Conservation (phyloP, 352 stramenopile genomes). For the Phytophthora gonapodyides region DNA sequence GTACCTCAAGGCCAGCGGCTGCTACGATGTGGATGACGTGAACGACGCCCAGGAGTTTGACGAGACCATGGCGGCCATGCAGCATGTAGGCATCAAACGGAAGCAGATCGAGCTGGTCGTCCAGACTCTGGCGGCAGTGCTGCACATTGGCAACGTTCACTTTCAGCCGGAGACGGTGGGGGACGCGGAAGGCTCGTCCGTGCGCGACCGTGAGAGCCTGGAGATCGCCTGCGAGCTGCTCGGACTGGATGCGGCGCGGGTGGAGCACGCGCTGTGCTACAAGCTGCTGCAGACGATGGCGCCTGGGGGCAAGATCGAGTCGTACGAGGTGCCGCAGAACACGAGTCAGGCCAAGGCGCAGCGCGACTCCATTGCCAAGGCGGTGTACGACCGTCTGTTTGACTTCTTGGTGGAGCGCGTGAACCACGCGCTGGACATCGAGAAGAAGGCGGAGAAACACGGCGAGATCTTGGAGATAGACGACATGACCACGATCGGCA, state of each 20-base stretch:
- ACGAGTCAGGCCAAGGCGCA: conserved; percentile 88
- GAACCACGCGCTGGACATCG: conserved; percentile 85
- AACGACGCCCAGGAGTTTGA: conserved; percentile 92
- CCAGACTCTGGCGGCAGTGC: conserved; percentile 76
- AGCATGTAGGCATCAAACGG: conserved; percentile 87
- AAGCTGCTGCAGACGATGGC: conserved; percentile 90
- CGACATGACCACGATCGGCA: conserved; percentile 87
- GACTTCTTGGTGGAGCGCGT: conserved; percentile 95
- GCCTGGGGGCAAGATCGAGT: conserved; percentile 80
- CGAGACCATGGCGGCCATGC: conserved; percentile 86
- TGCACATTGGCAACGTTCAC: conserved; percentile 82
- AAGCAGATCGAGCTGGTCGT: conserved; percentile 91
- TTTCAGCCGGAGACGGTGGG: conserved; percentile 66
- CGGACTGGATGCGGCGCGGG: conserved; percentile 57
- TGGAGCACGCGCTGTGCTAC: conserved; percentile 83
- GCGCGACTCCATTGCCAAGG: conserved; percentile 96
- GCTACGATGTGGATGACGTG: conserved; percentile 90
- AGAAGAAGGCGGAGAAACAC: conserved; percentile 82
- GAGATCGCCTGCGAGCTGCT: conserved; percentile 70
- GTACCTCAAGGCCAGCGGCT: conserved; percentile 90
- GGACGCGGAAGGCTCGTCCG: conserved; percentile 72
- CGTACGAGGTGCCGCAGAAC: conserved; percentile 88
- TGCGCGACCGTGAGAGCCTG: conserved; percentile 57
- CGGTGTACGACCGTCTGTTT: conserved; percentile 97
- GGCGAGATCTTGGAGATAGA: conserved; percentile 76